phyloP scores from a whole-genome alignment of 139 green algal genomes.

The Asterochloris erici region DNA sequence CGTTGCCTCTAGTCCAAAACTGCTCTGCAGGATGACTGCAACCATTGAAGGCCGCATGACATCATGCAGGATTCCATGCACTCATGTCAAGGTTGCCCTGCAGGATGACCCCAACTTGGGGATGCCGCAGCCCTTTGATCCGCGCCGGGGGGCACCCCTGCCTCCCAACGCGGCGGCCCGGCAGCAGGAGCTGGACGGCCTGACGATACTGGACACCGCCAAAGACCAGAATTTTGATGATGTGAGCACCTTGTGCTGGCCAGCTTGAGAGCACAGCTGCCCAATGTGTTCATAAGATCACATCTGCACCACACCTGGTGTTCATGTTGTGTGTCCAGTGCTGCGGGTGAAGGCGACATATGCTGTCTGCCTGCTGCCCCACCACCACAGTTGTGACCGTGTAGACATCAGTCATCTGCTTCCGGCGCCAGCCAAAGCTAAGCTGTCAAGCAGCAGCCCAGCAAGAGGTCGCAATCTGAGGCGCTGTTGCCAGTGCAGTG shows the following conservation, averaged over 20 bases:
- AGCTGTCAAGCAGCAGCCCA: too few species aligned
- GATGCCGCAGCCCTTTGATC: neutral
- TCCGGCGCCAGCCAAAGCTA: too few species aligned
- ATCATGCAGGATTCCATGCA: neutral
- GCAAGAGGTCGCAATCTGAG: too few species aligned
- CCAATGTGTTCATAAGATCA: too few species aligned
- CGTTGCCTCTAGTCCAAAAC: neutral
- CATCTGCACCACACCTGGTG: too few species aligned
- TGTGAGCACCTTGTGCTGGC: slow-evolving; percentile 50
- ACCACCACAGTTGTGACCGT: too few species aligned
- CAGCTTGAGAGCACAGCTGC: too few species aligned
- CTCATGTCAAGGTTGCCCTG: neutral
- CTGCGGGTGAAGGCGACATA: too few species aligned
- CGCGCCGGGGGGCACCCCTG: slow-evolving; percentile 24
- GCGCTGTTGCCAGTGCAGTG: too few species aligned
- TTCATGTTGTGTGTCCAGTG: too few species aligned
- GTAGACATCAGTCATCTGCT: too few species aligned
- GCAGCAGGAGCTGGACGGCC: slow-evolving; percentile 31
- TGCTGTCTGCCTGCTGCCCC: too few species aligned
- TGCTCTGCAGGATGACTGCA: neutral
- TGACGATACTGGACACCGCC: slow-evolving; percentile 54
- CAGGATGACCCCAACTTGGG: neutral
- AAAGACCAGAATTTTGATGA: slow-evolving; percentile 67
- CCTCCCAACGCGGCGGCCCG: slow-evolving; percentile 36
- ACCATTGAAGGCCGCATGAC: neutral